These are phyloP conservation scores for Musa schizocarpa DNA, from an alignment of 176 grass and related monocot genomes.

Conservation along the genomic window DNA sequence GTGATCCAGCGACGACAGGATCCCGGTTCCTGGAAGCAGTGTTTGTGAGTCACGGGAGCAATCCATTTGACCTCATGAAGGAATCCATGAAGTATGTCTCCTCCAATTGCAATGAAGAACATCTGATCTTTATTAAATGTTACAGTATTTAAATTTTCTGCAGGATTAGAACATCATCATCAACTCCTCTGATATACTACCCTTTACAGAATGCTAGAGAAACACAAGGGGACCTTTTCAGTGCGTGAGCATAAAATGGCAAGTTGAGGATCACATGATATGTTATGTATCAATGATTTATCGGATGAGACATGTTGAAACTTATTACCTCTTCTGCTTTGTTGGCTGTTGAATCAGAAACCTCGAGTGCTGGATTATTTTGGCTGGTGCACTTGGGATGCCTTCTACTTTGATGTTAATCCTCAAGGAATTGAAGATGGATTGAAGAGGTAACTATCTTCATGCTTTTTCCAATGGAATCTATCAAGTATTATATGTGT, in stretches of 20 bases:
- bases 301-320: not conserved
- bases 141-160: not conserved
- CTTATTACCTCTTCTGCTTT: not conserved
- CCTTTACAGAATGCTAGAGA: slow-evolving; percentile 16
- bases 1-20: slow-evolving; percentile 12
- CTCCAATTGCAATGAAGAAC: not conserved
- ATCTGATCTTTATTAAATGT: not conserved
- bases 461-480: not conserved
- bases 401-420: slow-evolving; percentile 28
- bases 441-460: slow-evolving; percentile 12
- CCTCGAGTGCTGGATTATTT: slow-evolving; percentile 21
- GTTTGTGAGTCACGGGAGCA: slow-evolving; percentile 12
- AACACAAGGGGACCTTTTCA: slow-evolving; percentile 22
- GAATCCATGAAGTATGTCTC: slow-evolving; percentile 19
- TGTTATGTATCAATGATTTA: not conserved
- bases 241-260: slow-evolving; percentile 21
- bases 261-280: not conserved
- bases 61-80: slow-evolving; percentile 32
- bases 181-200: not conserved
- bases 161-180: not conserved
- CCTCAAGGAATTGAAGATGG: slow-evolving; percentile 24
- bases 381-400: slow-evolving; percentile 32
- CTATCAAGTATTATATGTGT: not conserved
- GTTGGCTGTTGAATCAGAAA: slow-evolving; percentile 16
- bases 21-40: slow-evolving; percentile 25